Evolutionary conservation across 2,329 filamentous ascomycete species (phyloP), one percentile per base, ranked within the genome.

Genomic region (Beauveria australis): DNA sequence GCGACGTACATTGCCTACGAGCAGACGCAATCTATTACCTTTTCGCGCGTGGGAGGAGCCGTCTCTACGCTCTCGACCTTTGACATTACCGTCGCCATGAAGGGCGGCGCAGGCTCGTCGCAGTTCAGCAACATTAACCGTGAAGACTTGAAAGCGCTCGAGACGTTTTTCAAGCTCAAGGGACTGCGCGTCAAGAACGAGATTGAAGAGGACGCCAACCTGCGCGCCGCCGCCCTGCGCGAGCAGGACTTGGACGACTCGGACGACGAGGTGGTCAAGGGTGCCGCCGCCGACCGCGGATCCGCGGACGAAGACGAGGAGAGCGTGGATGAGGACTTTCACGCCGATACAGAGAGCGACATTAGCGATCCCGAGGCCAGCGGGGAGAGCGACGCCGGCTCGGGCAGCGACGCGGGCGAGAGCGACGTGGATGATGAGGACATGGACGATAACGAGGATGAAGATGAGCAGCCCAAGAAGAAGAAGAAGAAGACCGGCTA

Each of bases 81-180:
- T 71, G 94, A 99, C 73, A 97, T 99, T 67, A 94, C 92, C 0
- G 90, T 99, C 62, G 87, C 87, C 60, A 83, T 97, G 79, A 97
- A 97, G 81, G 85, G 81, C 66, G 90, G 89, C n/a, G 82, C 85
- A 57, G 89, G 89, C 61, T 92, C 96, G 70, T 91, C 92, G 68
- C 92, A 97, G 70, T 99, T 99, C 79, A 96, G 92, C 77, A 99
- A 99, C 79, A 99, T 99, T 74, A 99, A 97, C 73, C 89, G 93
- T 67, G 94, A 99, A 78, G 94, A 99, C 73, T 91, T 97, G 75
- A 90, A 94, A 76, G 90, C 91, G 7, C 84, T 99, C n/a, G 94
- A 99, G 74, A 87, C 89, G 67, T 99, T 99, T 79, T 97, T 99
- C 84, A 94, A 95, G 76, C 85, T 91, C 67, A 97, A 97, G 81